Evolutionary conservation across 345 rosid genomes (phyloP).

Genomic region (Aethionema arabicum): DNA sequence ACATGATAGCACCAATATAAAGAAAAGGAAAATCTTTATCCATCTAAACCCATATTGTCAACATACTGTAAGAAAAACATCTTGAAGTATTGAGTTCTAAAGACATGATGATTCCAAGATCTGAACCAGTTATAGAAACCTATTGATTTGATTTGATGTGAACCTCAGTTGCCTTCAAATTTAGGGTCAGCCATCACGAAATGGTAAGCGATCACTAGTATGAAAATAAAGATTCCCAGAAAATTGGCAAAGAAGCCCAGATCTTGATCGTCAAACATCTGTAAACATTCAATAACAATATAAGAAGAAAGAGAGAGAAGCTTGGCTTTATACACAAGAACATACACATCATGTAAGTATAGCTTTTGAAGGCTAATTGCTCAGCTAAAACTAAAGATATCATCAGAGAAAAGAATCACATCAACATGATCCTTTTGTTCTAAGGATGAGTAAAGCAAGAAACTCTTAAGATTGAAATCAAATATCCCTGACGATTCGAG

Average conservation of each 20-base stretch:
- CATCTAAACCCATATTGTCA: slow-evolving; percentile 17
- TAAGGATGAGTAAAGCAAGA: no score
- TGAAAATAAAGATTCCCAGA: slow-evolving; percentile 75
- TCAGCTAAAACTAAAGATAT: slow-evolving; percentile 5
- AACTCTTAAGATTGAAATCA: no score
- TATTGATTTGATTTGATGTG: neutral
- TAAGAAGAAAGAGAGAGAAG: slow-evolving; percentile 3
- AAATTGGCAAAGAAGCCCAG: slow-evolving; percentile 74
- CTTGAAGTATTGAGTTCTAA: slow-evolving; percentile 5
- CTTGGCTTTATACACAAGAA: neutral
- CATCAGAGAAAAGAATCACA: neutral
- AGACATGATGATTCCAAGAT: slow-evolving; percentile 1
- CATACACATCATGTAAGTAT: neutral
- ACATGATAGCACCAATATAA: neutral
- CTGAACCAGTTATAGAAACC: slow-evolving; percentile 1
- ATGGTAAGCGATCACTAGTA: slow-evolving; percentile 78
- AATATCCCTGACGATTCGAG: no score
- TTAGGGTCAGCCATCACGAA: slow-evolving; percentile 80
- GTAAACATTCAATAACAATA: slow-evolving; percentile 31
- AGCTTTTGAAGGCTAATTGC: slow-evolving; percentile 1
- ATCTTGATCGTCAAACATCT: slow-evolving; percentile 82
- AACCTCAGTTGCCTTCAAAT: slow-evolving; percentile 53
- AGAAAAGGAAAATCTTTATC: neutral
- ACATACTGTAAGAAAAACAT: neutral
- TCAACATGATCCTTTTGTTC: neutral